Base-by-base conservation (phyloP, 1,284 basidiomycete genomes). In the Cryptococcus sp. region DNA sequence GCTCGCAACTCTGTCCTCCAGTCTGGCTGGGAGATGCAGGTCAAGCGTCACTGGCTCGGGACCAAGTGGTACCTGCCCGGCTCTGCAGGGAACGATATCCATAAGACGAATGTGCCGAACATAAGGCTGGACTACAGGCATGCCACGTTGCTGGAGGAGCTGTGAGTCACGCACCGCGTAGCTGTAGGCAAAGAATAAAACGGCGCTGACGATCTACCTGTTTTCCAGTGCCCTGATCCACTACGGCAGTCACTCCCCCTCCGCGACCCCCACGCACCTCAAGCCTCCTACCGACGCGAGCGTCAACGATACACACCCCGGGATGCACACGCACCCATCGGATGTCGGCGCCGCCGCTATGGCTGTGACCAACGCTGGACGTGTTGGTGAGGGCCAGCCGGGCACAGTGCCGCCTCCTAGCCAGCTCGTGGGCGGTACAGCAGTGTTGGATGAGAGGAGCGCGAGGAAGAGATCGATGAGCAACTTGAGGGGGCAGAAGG, bases 91-190 rank as follows among this genome's bases (percentile, higher is more conserved):
- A 96, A 96, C 71, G 89, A 93, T 64, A 95, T 95, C 57, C 83
- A 93, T 77, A 94, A 92, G 89, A 98, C 95, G 36, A 98, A 99
- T 66, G 94, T 99, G 4, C 96, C 96, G 3, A 86, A 96, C 70
- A 87, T 87, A 57, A 84, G 95, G 18, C 80, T 98, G 39, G 84
- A 85, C 18, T 98, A 90, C 77, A 82, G 95, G n/a, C 87, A 94
- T 63, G 84, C 88, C 64, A 97, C 94, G 2, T 78, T 98, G 47
- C 70, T 89, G 53, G 91, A 92, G 66, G 95, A 98, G 73, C 79
- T 95, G 66, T 72, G 59, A 64, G 71, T 62, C 24, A 35, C 23
- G 24, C 40, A n/a, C n/a, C n/a, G 28, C 28, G 11, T 42, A 12
- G 7, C 35, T 21, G 5, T 15, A 16, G 15, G 33, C 37, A 39